Base-by-base conservation (phyloP, 345 rosid species). In the Nephelium lappaceum region DNA sequence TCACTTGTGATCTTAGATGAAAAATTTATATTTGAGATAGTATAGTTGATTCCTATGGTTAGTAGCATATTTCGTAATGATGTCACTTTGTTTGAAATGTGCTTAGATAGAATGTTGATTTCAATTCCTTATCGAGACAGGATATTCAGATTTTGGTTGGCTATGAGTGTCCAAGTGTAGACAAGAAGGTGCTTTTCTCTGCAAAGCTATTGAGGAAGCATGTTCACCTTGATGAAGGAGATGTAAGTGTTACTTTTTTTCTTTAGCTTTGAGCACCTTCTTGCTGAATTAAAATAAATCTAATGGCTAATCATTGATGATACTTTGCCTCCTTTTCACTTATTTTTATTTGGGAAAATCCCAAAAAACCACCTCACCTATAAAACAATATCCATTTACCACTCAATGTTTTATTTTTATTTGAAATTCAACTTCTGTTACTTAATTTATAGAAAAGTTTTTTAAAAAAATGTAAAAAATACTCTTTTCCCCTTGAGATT, bases 171-270 rank as follows among this genome's bases (percentile, higher is more conserved):
- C 98, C 98, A 11, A 93, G 85, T 75, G 87, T 89, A 23, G 97
- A 92, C 84, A 94, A 89, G 85, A 94, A 89, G 83, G 95, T 94
- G 82, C 92, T 89, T 69, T 91, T 93, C 87, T 94, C 98, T 2
- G 93, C 94, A 10, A 94, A 96, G 74, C 86, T 94, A 51, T 76
- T 94, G 81, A 89, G 99, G 86, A 96, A 96, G 88, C 95, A 85
- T 83, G 93, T 85, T 58, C 99, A 92, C 88, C 92, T 96, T 24
- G 95, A 96, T 81, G 99, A 96, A 96, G 98, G 99, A 85, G 98
- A 96, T 91, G 98, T 96, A 84, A 88, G 98, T 82, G 69, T 73
- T 81, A 18, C 38, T 62, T 62, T 81, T 51, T 23, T 67, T 36
- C 51, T 62, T 57, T 70, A 24, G 18, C 12, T 62, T 55, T 25